Percentiles rank a stretch among this genome's conserved stretches.
Evolutionary conservation across 805 yeast genomes (phyloP).

Genomic region (Starmera quercuum): DNA sequence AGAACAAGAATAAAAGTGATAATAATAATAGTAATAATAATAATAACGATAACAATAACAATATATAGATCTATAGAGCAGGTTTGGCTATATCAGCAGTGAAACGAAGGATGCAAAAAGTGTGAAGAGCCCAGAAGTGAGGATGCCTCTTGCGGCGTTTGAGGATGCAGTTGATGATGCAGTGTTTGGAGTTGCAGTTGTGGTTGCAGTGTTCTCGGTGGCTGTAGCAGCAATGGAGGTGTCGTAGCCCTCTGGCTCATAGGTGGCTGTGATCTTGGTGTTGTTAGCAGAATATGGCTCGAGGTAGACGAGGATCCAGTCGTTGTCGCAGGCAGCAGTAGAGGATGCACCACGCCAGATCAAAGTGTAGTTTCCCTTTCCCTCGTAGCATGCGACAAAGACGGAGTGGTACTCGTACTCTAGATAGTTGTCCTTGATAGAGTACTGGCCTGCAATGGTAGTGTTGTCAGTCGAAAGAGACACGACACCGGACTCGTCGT

Average conservation of each 20-base stretch:
- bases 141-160: conserved; percentile 1
- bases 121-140: background rate
- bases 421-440: conserved; percentile 4
- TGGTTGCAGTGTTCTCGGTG: conserved; percentile 12
- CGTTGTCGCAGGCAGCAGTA: conserved; percentile 9
- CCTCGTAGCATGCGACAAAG: conserved; percentile 14
- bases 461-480: conserved; percentile 3
- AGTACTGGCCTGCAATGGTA: conserved; percentile 10
- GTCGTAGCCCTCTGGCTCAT: conserved; percentile 8
- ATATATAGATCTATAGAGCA: no score
- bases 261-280: conserved; percentile 9
- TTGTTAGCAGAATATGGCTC: conserved; percentile 7
- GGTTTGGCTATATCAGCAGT: no score
- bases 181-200: conserved; percentile 6
- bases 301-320: conserved; percentile 14
- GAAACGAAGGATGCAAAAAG: background rate
- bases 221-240: conserved; percentile 15
- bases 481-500: conserved; percentile 8
- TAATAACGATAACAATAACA: no score
- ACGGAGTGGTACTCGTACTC: conserved; percentile 13
- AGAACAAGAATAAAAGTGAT: no score
- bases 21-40: no score
- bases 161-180: conserved; percentile 2
- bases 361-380: conserved; percentile 7
- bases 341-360: conserved; percentile 18